These are phyloP conservation scores for Melaleuca alternifolia DNA, from an alignment of 345 rosid species.

Conservation along the genomic window DNA sequence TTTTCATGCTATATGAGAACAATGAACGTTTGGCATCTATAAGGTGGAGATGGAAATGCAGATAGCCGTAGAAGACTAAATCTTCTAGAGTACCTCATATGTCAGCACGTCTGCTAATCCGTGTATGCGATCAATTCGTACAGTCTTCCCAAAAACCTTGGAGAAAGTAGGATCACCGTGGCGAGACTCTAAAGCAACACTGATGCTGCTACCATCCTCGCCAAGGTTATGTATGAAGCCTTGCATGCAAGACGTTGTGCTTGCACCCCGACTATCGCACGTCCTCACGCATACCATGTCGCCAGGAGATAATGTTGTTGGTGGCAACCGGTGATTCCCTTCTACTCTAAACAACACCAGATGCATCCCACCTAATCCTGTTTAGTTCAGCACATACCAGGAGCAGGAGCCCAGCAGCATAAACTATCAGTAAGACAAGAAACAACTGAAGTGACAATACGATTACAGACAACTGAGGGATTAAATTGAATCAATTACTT, in stretches of 20 bases:
- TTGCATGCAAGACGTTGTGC: conserved; percentile 77
- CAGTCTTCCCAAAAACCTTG: conserved; percentile 78
- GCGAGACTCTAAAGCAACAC: conserved; percentile 88
- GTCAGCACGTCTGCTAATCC: conserved; percentile 94
- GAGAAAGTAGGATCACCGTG: conserved; percentile 97
- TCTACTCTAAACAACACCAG: conserved; percentile 79
- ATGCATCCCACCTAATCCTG: conserved; percentile 97
- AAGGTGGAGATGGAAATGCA: not conserved
- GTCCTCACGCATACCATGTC: conserved; percentile 94
- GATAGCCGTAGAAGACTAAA: not conserved
- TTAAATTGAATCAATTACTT: not conserved
- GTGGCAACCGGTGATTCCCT: conserved; percentile 80
- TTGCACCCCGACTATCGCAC: conserved; percentile 85
- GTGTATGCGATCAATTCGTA: conserved; percentile 86
- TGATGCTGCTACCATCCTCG: conserved; percentile 90
- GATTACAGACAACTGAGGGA: not conserved
- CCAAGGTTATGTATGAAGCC: conserved; percentile 93
- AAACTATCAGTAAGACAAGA: not conserved
- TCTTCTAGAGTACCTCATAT: conserved; percentile 55
- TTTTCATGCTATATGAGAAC: not conserved
- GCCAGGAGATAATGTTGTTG: conserved; percentile 92
- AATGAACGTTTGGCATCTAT: not conserved
- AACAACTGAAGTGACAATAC: not conserved
- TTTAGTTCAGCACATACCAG: not conserved
- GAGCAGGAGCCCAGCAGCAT: not conserved